Evolutionary conservation across 495 filamentous ascomycete genomes (phyloP).

Genomic region (Aspergillus affinis): DNA sequence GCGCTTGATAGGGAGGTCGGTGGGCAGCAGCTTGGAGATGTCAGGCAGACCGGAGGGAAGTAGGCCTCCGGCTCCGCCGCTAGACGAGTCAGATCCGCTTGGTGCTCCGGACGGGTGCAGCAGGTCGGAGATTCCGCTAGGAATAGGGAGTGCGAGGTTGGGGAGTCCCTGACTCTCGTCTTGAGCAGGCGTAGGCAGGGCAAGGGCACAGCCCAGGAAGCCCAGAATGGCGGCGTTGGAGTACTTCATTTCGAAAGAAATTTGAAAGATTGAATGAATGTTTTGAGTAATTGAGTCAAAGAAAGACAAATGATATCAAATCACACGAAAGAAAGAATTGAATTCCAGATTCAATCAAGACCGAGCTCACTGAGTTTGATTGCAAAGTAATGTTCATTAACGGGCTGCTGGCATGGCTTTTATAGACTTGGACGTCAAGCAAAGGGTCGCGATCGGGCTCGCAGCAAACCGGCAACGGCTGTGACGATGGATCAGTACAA

Average conservation of each 20-base stretch:
- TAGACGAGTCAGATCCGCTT: background rate
- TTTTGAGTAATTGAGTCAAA: no score
- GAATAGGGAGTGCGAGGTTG: no score
- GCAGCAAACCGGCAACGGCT: no score
- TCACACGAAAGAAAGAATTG: background rate
- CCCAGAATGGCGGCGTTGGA: slow-evolving; percentile 11
- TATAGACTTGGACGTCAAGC: no score
- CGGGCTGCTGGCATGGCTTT: background rate
- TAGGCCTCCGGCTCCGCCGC: background rate
- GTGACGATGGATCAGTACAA: no score
- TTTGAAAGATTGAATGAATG: slow-evolving; percentile 7
- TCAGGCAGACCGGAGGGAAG: background rate
- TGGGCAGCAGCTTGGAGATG: background rate
- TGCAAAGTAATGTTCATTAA: background rate
- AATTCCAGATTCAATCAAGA: no score
- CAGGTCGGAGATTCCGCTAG: background rate
- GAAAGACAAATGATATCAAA: slow-evolving; percentile 8
- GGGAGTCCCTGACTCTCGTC: background rate
- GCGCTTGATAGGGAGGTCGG: background rate
- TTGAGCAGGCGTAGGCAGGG: slow-evolving; percentile 15
- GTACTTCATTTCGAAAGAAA: slow-evolving; percentile 22
- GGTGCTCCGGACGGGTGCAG: background rate
- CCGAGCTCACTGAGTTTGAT: background rate
- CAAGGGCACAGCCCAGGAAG: slow-evolving; percentile 20
- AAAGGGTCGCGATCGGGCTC: no score